Base-by-base conservation (phyloP, 2,329 filamentous ascomycete genomes). In the Colletotrichum sp. region DNA sequence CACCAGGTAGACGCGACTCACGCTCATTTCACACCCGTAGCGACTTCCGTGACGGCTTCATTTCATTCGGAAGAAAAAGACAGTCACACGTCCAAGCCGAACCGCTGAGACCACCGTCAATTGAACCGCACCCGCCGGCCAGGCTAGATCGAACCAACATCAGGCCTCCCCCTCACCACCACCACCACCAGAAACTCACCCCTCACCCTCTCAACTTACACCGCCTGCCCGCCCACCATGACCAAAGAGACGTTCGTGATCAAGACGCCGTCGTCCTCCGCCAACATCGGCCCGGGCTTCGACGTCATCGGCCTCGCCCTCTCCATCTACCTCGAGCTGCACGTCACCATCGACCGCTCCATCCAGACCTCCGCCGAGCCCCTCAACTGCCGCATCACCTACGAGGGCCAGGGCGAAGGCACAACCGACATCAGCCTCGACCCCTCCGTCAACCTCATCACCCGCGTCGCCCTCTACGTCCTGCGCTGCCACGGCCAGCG, bases 201-300 rank as follows among this genome's bases (percentile, higher is more conserved):
- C 27, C 66, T 65, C 31, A 65, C 68, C 18, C 36, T 34, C 38
- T 12, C 16, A 61, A 31, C 29, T 59, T 31, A 70, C 33, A 34
- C 24, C 51, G 34, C 43, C 59, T 12, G 47, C 57, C 64, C 21
- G 57, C 64, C 67, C 36, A 11, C 47, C 54, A 70, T 62, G 57
- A 69, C 66, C 69, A 88, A 88, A 86, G 89, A 91, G 80, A 91
- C 90, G 69, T 93, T 94, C 84, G 86, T 89, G 78, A 94, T 95
- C 88, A 91, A 90, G 85, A 95, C 95, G 75, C 96, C 96, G 77
- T 97, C 95, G 87, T 98, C 96, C 74, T 98, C 96, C 75, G 96
- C 96, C 86, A 98, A 98, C 88, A 98, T 98, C 82, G 96, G 95
- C 78, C 96, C 96, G 63, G 96, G 96, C 73, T 99, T 98, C 88